Evolutionary conservation across 805 yeast species (phyloP), one percentile per base, ranked within the genome.

Genomic region (Lipomyces anomalus): DNA sequence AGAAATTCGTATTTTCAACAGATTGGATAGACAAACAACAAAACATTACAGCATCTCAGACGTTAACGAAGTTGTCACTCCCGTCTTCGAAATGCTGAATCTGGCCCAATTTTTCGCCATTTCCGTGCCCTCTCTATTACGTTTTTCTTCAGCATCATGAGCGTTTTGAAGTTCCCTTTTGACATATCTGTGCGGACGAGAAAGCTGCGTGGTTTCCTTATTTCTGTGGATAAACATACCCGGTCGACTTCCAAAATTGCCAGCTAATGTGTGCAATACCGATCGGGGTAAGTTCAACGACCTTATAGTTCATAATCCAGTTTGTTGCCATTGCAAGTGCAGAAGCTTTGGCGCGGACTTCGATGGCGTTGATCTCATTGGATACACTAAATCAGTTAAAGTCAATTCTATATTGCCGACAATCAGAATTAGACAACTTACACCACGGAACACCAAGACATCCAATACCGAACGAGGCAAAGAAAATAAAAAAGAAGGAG

Each of bases 321-420:
- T 80, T 80, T 43, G 79, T 71, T 46, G 80, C 77, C 6, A 84
- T 78, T 7, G 82, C 75, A 20, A 78, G 64, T 29, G 82, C 80
- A 26, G 81, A 72, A 37, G 79, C 78, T 33, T 75, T 72, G 9
- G 82, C 75, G 64, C 84, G 76, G 26, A 72, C 73, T 55, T 72
- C 72, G 59, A 76, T 70, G 4, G 82, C 73, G 55, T 75, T 72
- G 50, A 79, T 70, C 65, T 80, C 84, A 26, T 78, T 20, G 84
- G 81, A 47, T n/a, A n/a, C n/a, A n/a, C n/a, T n/a, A n/a, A n/a
- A n/a, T n/a, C n/a, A n/a, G n/a, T n/a, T n/a, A n/a, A n/a, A n/a
- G n/a, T n/a, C n/a, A n/a, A n/a, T n/a, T n/a, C n/a, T n/a, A n/a
- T n/a, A n/a, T n/a, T n/a, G n/a, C n/a, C n/a, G n/a, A n/a, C n/a